Evolutionary conservation across 768 basidiomycete species (phyloP), one percentile per base, ranked within the genome.

Genomic region (Lactifluus piperatus): DNA sequence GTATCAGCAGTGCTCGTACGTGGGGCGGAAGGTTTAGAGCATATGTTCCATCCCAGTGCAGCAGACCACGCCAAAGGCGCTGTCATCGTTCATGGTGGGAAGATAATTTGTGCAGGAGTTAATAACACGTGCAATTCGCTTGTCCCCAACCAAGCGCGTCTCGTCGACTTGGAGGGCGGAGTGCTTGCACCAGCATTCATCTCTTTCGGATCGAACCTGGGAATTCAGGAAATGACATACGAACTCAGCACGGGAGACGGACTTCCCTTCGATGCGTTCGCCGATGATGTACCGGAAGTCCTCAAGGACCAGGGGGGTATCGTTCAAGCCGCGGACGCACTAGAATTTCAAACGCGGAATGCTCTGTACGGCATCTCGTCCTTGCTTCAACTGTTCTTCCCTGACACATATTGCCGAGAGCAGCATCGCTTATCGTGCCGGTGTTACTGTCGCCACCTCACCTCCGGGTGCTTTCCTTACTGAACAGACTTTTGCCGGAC

Each of bases 171-270:
- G 11, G 70, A 79, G 51, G 84, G 86, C 1, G 91, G 91, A 0
- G 74, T 78, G 6, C 69, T 88, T 16, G 71, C 56, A 71, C 83
- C 82, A 14, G 88, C 85, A 0, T 69, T 90, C 34, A 79, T 82
- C 16, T 80, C 83, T 2, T 84, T 81, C 63, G 89, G 88, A 1
- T 73, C 81, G 7, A 66, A 73, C 2, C 66, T 90, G 22, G 88
- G 84, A 10, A 71, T 88, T n/a, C 74, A 77, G 56, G 83, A 88
- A 63, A 90, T 90, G 45, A 68, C 75, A 1, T 70, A 69, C 27
- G 87, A 89, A 68, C 56, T 69, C 7, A 78, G 79, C 0, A 85
- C 86, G 1, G 75, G 74, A 34, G 90, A 91, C 65, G 89, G 89
- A 2, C 57, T 65, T 13, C 79, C 83, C 2, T 74, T 72, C 49